Evolutionary conservation across 306 rosid species (phyloP).

Genomic region (Aeschynomene evenia): DNA sequence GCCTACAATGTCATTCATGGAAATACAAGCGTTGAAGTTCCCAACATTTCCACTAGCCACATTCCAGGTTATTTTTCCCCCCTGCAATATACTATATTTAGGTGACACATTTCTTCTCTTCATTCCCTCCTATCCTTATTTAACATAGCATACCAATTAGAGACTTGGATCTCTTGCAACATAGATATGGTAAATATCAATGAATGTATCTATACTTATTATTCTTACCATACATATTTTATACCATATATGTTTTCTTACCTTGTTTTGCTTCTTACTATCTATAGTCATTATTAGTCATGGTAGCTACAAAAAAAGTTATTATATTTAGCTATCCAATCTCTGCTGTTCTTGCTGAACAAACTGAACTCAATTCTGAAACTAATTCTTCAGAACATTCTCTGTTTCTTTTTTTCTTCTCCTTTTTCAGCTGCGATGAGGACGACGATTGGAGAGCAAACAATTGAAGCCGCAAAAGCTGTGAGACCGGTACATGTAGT

Average conservation of each 20-base stretch:
- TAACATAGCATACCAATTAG: background rate
- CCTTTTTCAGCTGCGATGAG: background rate
- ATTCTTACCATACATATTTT: too few relatives aligned
- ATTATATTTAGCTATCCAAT: background rate
- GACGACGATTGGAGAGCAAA: background rate
- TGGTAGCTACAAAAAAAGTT: background rate
- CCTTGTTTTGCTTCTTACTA: too few relatives aligned
- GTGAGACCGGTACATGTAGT: background rate
- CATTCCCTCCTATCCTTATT: background rate
- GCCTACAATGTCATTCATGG: constrained; percentile 18
- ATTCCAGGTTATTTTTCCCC: constrained; percentile 1
- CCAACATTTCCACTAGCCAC: background rate
- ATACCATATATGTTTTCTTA: background rate
- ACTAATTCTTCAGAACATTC: background rate
- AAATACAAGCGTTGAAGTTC: background rate
- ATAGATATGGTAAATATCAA: background rate
- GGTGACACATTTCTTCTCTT: background rate
- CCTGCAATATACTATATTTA: background rate
- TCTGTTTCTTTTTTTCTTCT: background rate
- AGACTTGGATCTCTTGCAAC: background rate
- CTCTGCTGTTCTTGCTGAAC: background rate
- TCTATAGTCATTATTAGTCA: background rate
- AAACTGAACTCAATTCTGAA: background rate
- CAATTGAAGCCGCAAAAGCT: background rate
- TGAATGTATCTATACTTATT: too few relatives aligned